Base-by-base conservation (phyloP, 441 rosid genomes). In the Gossypium laxum region DNA sequence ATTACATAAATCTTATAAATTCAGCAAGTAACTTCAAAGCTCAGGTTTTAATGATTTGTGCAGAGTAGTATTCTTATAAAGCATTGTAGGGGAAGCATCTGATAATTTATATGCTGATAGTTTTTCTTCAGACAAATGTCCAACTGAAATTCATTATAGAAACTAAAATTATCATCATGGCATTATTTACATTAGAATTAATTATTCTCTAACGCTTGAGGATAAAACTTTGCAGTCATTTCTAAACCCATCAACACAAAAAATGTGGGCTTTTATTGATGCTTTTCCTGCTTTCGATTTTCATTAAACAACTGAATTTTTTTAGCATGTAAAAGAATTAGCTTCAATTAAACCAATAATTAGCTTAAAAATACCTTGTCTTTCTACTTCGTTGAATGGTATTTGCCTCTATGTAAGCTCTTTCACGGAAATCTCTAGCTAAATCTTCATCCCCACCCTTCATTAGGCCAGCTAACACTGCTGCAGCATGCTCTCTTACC, bases 401-500 rank as follows among this genome's bases (percentile, higher is more conserved):
- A 81, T 75, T 91, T 67, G 95, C 99, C 76, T 85, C 94, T 74
- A 72, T 78, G 71, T 84, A 91, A 77, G 96, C 91, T 82, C 94
- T 86, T 58, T 88, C 87, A 51, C 97, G 96, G 82, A 94, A 92
- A 68, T 87, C 86, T 73, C 80, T 82, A 30, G 96, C 92, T 78
- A 94, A 86, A 78, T 85, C 86, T 80, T 87, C 92, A 82, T 92
- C 96, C 56, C 91, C 99, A 59, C 98, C 97, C 84, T 94, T 94
- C 94, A 91, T 84, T 72, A 94, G 80, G 73, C 98, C 98, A 48
- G 98, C 99, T 72, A 94, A 85, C 83, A 94, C 98, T 51, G 97
- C 91, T 22, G 98, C 98, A 51, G 98, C 94, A 80, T 92, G 99
- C 89, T 94, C 99, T 74, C 99, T 90, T 72, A 94, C 96, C 99